Conservation (phyloP, 2,329 filamentous ascomycete species). For the Cladobotryum mycophilum region DNA sequence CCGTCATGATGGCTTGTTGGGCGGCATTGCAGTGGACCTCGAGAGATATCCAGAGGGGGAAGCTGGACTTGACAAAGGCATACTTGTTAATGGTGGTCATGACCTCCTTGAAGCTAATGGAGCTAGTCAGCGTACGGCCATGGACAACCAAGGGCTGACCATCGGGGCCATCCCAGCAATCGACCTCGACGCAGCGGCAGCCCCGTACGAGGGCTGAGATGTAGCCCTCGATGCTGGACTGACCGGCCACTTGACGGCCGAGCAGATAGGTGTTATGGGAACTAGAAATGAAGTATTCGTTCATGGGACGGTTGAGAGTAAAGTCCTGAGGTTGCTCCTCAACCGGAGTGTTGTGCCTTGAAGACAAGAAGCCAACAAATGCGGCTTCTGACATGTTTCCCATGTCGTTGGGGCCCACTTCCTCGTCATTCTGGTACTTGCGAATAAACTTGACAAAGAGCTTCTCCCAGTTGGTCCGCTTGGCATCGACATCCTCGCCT, state of each 20-base stretch:
- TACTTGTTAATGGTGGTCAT: constrained; percentile 93
- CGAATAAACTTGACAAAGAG: constrained; percentile 67
- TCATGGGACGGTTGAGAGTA: constrained; percentile 73
- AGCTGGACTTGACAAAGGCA: constrained; percentile 80
- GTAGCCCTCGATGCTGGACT: constrained; percentile 92
- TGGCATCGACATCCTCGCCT: constrained; percentile 64
- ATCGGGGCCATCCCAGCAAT: constrained; percentile 93
- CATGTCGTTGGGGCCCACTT: constrained; percentile 40
- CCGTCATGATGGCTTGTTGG: constrained; percentile 84
- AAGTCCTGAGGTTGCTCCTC: constrained; percentile 54
- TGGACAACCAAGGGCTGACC: constrained; percentile 87
- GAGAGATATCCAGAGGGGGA: constrained; percentile 88
- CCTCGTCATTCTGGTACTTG: constrained; percentile 46
- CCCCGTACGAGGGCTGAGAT: constrained; percentile 81
- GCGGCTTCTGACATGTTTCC: constrained; percentile 66
- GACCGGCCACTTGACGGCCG: constrained; percentile 81
- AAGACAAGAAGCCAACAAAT: constrained; percentile 72
- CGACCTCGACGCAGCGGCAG: constrained; percentile 93
- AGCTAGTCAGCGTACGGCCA: constrained; percentile 80
- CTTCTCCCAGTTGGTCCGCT: constrained; percentile 60
- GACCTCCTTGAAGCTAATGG: constrained; percentile 84
- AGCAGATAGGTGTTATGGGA: constrained; percentile 97
- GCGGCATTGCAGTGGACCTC: constrained; percentile 85
- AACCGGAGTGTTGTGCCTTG: constrained; percentile 64
- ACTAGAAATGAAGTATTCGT: constrained; percentile 97